Evolutionary conservation across 345 rosid genomes (phyloP), one percentile per base, ranked within the genome.

Genomic region (Barbarea vulgaris): DNA sequence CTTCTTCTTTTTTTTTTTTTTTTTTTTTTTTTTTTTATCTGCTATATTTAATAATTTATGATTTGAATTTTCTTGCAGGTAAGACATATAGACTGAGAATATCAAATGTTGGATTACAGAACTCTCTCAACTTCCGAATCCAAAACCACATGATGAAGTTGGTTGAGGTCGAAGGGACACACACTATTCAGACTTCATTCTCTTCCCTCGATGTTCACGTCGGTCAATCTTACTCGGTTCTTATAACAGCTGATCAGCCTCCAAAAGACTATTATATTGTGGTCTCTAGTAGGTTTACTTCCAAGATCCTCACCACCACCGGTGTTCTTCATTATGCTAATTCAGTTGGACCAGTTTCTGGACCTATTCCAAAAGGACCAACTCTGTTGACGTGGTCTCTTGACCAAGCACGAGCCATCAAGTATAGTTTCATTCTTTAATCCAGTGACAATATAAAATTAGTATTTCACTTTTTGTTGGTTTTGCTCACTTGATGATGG

Each of bases 81-180:
- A 91, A 91, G 66, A 88, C 93, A 12, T 91, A 89, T 86, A 82
- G 97, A 80, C 82, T 92, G 3, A 84, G 97, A 62, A 87, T 92
- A 79, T 93, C 96, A 33, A 93, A 93, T 51, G 91, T 91, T 37
- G 98, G 98, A 42, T 33, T 93, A 75, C 90, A 87, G 55, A 78
- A 83, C 74, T 77, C 96, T 51, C 93, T 93, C 72, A 93, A 93
- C 82, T 93, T 93, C 84, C 73, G 94, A 14, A 89, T 93, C 55
- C 93, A 89, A 72, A 88, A 88, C 81, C 98, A 93, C 81, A 82
- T 46, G 69, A 74, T 93, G 90, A 85, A 73, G 69, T 31, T 93
- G 59, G 89, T 91, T 13, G 98, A 93, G 80, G 96, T 93, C 18
- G 97, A 93, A 81, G 98, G 97, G 53, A 93, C 89, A 6, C 96